phyloP scores from a whole-genome alignment of 306 rosid species.

The Cicer judaicum region DNA sequence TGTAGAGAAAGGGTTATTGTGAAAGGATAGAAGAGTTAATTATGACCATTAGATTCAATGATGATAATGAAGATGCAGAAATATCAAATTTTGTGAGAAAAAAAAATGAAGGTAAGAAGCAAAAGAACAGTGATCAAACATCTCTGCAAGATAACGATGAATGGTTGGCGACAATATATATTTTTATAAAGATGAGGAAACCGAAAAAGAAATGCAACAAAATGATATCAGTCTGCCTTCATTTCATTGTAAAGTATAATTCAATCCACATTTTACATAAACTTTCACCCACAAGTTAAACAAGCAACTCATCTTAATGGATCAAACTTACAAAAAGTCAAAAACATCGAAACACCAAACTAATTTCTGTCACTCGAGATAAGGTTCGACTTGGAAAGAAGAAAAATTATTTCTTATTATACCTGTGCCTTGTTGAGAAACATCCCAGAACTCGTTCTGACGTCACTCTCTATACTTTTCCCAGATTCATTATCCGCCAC shows the following conservation, averaged over 20 bases:
- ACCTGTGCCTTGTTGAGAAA: slow-evolving; percentile 82
- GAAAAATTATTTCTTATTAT: not conserved
- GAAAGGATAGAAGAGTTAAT: slow-evolving; percentile 9
- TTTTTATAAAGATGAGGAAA: too few species aligned
- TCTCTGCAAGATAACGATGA: not conserved
- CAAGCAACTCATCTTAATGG: not conserved
- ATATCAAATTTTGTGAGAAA: not conserved
- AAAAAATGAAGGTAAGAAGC: not conserved
- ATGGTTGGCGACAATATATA: too few species aligned
- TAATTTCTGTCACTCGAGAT: slow-evolving; percentile 1
- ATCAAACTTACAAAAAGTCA: not conserved
- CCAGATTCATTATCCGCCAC: slow-evolving; percentile 93
- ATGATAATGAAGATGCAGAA: not conserved
- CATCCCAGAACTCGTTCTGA: slow-evolving; percentile 97
- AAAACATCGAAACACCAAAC: slow-evolving; percentile 10
- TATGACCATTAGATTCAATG: slow-evolving; percentile 4
- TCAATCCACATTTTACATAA: not conserved
- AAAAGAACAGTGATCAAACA: not conserved
- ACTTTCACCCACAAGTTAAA: not conserved
- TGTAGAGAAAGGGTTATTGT: slow-evolving; percentile 11
- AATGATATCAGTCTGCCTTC: not conserved
- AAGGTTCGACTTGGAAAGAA: slow-evolving; percentile 20
- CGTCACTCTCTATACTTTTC: slow-evolving; percentile 73
- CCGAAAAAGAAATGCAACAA: too few species aligned
- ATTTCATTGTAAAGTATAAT: not conserved